Percentiles rank a stretch among this genome's conserved stretches.
These are phyloP conservation scores for Gastrolobium villosum DNA, from an alignment of 306 rosid genomes.

Conservation along the genomic window DNA sequence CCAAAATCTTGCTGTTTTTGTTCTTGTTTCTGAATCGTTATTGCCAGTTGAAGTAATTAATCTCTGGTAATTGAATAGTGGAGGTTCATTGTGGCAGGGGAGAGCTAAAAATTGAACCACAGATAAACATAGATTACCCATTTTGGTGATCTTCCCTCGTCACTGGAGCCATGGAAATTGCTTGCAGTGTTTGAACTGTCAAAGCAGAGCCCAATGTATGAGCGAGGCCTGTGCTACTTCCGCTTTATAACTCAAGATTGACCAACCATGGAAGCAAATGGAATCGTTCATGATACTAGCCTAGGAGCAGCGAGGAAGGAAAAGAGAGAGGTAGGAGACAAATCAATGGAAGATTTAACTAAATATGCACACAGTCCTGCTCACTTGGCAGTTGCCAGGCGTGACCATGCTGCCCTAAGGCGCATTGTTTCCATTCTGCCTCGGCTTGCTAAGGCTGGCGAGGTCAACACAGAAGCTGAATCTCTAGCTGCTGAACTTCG, in stretches of 20 bases:
- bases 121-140: conserved; percentile 26
- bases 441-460: conserved; percentile 85
- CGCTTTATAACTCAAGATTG: conserved; percentile 52
- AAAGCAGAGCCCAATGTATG: conserved; percentile 40
- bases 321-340: conserved; percentile 50
- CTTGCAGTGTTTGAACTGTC: conserved; percentile 36
- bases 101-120: conserved; percentile 42
- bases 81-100: conserved; percentile 47
- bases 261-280: conserved; percentile 58
- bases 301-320: conserved; percentile 52
- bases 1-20: conserved; percentile 5
- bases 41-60: conserved; percentile 40
- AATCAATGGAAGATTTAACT: conserved; percentile 77
- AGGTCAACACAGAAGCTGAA: conserved; percentile 79
- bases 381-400: conserved; percentile 85
- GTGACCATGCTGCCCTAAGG: conserved; percentile 74
- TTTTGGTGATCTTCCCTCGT: conserved; percentile 49
- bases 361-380: conserved; percentile 88
- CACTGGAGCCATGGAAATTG: conserved; percentile 39
- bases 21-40: conserved; percentile 39
- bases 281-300: conserved; percentile 46
- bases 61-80: conserved; percentile 20
- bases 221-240: conserved; percentile 35
- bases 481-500: conserved; percentile 84
- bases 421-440: conserved; percentile 76